A percentile compares a stretch with the other conserved stretches of the same genome.
phyloP scores from a whole-genome alignment of 768 basidiomycete genomes.

The Clathrus columnatus region DNA sequence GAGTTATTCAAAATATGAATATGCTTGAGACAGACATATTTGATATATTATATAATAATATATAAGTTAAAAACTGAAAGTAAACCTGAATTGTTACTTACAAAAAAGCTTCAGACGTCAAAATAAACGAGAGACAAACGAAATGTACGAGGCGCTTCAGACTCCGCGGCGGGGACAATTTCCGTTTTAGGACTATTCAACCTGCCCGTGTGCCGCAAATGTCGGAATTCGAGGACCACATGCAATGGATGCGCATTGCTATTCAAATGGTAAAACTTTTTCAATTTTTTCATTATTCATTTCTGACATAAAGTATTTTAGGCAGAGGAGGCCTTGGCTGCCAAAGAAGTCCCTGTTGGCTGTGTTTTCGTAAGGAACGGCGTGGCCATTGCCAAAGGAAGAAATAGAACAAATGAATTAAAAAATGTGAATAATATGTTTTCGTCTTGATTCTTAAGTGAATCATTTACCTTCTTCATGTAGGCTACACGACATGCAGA shows the following conservation, averaged over 20 bases:
- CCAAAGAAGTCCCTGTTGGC: conserved; percentile 91
- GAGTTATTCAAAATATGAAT: no score
- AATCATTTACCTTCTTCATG: not conserved
- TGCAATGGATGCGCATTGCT: conserved; percentile 73
- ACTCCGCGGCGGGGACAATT: not conserved
- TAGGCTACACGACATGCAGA: conserved; percentile 97
- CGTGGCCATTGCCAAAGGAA: conserved; percentile 70
- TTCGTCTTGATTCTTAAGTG: not conserved
- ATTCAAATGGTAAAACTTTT: conserved; percentile 67
- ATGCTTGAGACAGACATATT: no score
- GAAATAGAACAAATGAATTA: conserved; percentile 92
- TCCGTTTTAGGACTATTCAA: not conserved
- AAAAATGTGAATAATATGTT: conserved; percentile 61
- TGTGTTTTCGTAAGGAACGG: conserved; percentile 85
- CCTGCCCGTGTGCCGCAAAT: no score
- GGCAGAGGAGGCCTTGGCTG: conserved; percentile 80
- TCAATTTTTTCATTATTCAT: not conserved
- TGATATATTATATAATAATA: no score
- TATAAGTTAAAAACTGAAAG: no score
- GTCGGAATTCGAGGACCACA: conserved; percentile 20
- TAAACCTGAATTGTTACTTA: no score
- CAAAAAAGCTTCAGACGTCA: no score
- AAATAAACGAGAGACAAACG: no score
- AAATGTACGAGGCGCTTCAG: no score
- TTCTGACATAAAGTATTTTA: conserved; percentile 22